phyloP scores from a whole-genome alignment of 1,284 basidiomycete species.

The Rhodotorula sp. region DNA sequence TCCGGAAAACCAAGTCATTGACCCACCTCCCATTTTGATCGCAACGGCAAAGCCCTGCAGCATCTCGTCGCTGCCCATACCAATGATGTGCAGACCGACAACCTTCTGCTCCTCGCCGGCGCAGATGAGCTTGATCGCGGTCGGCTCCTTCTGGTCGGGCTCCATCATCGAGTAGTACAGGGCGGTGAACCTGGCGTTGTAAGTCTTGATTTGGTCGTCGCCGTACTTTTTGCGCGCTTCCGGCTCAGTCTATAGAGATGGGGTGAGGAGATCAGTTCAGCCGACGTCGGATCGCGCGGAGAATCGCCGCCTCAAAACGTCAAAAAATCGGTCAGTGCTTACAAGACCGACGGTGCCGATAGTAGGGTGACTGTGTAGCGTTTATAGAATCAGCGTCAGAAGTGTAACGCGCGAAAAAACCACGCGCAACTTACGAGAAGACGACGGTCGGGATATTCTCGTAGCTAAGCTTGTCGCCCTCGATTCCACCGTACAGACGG shows the following conservation, averaged over 20 bases:
- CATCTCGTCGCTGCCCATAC: conserved; percentile 83
- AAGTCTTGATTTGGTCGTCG: conserved; percentile 80
- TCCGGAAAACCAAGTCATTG: conserved; percentile 41
- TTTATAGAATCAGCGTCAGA: too few species aligned
- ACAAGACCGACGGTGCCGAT: conserved; percentile 82
- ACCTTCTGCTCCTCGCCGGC: conserved; percentile 86
- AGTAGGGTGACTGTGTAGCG: conserved; percentile 69
- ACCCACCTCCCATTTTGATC: conserved; percentile 84
- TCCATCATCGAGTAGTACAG: conserved; percentile 64
- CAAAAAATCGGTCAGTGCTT: conserved; percentile 12
- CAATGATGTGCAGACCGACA: conserved; percentile 91
- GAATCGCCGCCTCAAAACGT: conserved; percentile 36
- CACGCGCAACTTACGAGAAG: conserved; percentile 68
- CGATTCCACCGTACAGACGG: conserved; percentile 78
- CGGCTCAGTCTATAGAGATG: conserved; percentile 63
- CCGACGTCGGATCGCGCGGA: not conserved
- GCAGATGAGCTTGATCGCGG: conserved; percentile 86
- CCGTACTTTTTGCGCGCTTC: conserved; percentile 85
- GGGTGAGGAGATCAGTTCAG: conserved; percentile 28
- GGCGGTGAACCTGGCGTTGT: conserved; percentile 56
- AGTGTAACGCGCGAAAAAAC: not conserved
- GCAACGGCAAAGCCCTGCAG: conserved; percentile 93
- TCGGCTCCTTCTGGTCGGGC: conserved; percentile 80
- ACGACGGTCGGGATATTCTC: conserved; percentile 86
- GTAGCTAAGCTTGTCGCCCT: conserved; percentile 72